phyloP scores from a whole-genome alignment of 1,284 basidiomycete genomes.

The Cryptococcus sp. region DNA sequence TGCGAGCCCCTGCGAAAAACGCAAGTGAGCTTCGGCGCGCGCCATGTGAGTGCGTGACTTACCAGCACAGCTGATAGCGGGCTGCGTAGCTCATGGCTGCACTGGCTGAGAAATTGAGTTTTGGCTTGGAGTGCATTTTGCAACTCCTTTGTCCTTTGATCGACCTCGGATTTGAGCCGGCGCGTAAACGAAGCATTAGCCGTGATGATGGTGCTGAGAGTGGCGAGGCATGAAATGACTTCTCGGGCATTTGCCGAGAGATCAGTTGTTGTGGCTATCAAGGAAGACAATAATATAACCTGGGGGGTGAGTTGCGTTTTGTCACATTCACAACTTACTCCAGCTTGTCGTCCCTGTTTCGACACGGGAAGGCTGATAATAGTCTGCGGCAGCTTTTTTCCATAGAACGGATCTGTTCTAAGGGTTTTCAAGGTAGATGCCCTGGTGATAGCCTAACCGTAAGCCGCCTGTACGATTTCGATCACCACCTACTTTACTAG shows the following conservation, averaged over 20 bases:
- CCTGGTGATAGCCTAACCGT: constrained; percentile 25
- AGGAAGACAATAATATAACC: constrained; percentile 36
- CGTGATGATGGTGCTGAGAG: constrained; percentile 39
- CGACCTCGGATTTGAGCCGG: constrained; percentile 35
- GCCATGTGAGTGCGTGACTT: constrained; percentile 5
- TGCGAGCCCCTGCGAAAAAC: constrained; percentile 44
- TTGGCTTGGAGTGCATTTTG: constrained; percentile 38
- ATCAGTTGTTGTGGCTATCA: constrained; percentile 21
- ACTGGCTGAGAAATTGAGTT: constrained; percentile 43
- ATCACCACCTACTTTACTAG: constrained; percentile 26
- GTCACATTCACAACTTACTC: constrained; percentile 13
- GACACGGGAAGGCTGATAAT: constrained; percentile 39
- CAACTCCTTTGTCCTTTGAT: constrained; percentile 36
- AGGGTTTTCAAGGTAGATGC: constrained; percentile 17
- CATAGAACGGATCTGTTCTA: constrained; percentile 38
- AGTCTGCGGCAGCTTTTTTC: constrained; percentile 25
- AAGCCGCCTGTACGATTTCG: neutral
- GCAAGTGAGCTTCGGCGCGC: neutral
- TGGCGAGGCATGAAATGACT: constrained; percentile 33
- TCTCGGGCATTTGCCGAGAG: constrained; percentile 29
- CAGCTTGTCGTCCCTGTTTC: constrained; percentile 35
- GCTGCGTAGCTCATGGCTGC: constrained; percentile 56
- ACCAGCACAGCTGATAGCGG: constrained; percentile 50
- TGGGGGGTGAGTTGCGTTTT: neutral
- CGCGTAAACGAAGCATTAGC: constrained; percentile 34